phyloP scores from a whole-genome alignment of 2,329 filamentous ascomycete species.

The Xylariaceae sp. region DNA sequence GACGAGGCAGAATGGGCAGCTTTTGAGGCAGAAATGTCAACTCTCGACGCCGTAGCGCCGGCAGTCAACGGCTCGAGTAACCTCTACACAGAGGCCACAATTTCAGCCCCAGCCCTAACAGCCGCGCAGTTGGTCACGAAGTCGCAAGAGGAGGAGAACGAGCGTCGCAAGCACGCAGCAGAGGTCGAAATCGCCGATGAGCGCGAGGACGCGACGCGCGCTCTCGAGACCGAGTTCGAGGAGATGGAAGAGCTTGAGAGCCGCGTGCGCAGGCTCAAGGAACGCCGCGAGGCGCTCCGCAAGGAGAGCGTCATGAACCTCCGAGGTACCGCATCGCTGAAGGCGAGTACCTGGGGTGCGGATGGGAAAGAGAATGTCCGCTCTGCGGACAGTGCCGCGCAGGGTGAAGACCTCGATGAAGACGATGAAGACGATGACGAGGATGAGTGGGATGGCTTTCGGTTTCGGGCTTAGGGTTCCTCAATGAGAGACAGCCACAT shows the following conservation, averaged over 20 bases:
- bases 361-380: slow-evolving; percentile 35
- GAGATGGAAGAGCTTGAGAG: slow-evolving; percentile 83
- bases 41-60: slow-evolving; percentile 36
- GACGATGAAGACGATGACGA: slow-evolving; percentile 58
- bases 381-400: slow-evolving; percentile 44
- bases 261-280: slow-evolving; percentile 71
- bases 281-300: slow-evolving; percentile 72
- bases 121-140: slow-evolving; percentile 67
- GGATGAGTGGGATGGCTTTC: slow-evolving; percentile 67
- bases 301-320: slow-evolving; percentile 39
- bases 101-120: slow-evolving; percentile 72
- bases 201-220: slow-evolving; percentile 75
- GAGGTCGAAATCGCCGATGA: slow-evolving; percentile 69
- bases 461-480: slow-evolving; percentile 50
- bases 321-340: slow-evolving; percentile 33
- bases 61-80: slow-evolving; percentile 33
- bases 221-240: slow-evolving; percentile 79
- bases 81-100: slow-evolving; percentile 59
- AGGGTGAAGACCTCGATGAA: slow-evolving; percentile 49
- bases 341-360: slow-evolving; percentile 42
- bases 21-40: slow-evolving; percentile 82
- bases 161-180: slow-evolving; percentile 57
- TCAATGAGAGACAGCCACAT: neutral
- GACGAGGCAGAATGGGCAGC: slow-evolving; percentile 87
- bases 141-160: slow-evolving; percentile 57